Evolutionary conservation across 2,329 filamentous ascomycete species (phyloP), one percentile per base, ranked within the genome.

Genomic region (Magnaporthales sp.): DNA sequence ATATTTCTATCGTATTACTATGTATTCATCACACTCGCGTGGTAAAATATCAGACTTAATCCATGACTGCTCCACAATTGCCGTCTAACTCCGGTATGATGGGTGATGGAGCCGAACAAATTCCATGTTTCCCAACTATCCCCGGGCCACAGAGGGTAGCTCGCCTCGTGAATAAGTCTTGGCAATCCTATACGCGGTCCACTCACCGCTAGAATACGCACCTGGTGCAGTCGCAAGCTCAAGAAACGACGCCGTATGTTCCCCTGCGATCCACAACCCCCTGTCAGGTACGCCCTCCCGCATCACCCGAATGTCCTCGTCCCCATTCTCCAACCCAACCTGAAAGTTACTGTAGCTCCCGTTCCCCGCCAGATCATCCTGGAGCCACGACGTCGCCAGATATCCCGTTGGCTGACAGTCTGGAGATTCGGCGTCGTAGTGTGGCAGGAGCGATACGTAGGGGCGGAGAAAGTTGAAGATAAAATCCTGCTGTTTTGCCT

Each of bases 201-300:
- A 85, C 79, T 96, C 92, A 1, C 93, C 93, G 75, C 91, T 92
- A 92, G 92, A 96, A 76, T 92, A 97, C 11, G 94, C 94, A 0
- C 94, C 94, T 0, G 92, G 96, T 13, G 89, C 91, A 4, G 93
- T 97, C 0, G 93, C 94, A 68, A 97, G 77, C 11, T 91, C 93
- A 30, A 96, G 88, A 79, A 97, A 96, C 4, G 93, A 93, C 66
- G 92, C 89, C 26, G 92, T 96, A 78, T 97, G 93, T 78, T 97
- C 93, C 0, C 93, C 93, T 0, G 93, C 93, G 70, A 97, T 82
- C 93, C 93, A 97, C 9, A 97, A 74, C 0, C 91, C 88, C 26
- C 86, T 80, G 13, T 86, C 86, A 0, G 88, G 88, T 70, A 90
- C 71, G 0, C 89, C 89, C 56, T 83, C 78, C 2, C 87, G 80